phyloP scores from a whole-genome alignment of 2,329 filamentous ascomycete genomes.

The Coleophoma cylindrospora region DNA sequence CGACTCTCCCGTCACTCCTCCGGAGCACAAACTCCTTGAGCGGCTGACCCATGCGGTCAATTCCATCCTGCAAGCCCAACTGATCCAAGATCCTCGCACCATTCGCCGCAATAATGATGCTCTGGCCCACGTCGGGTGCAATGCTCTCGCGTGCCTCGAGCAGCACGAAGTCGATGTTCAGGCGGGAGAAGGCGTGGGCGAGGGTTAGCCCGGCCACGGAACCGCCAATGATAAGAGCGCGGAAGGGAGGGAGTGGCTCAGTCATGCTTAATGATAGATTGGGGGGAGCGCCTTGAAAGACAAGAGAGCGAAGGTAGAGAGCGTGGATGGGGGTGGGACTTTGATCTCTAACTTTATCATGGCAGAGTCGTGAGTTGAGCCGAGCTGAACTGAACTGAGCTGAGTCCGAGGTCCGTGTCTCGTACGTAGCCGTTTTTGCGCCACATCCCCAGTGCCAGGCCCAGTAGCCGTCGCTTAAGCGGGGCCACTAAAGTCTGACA shows the following conservation, averaged over 20 bases:
- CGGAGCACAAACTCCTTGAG: neutral
- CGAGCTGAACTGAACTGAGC: too few species aligned
- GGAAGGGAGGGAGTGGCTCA: neutral
- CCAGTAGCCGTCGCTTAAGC: too few species aligned
- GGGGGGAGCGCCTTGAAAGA: too few species aligned
- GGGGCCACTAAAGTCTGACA: too few species aligned
- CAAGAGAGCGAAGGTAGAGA: too few species aligned
- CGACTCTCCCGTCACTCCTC: neutral
- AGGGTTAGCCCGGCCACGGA: conserved; percentile 1
- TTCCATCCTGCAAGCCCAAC: conserved; percentile 27
- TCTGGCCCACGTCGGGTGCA: neutral
- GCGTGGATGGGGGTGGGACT: too few species aligned
- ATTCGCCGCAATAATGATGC: conserved; percentile 21
- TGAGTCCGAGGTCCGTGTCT: too few species aligned
- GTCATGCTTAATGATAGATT: too few species aligned
- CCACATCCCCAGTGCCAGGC: too few species aligned
- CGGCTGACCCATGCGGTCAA: neutral
- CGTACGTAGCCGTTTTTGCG: too few species aligned
- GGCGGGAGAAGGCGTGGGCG: conserved; percentile 2
- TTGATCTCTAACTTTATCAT: too few species aligned
- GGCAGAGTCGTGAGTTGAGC: too few species aligned
- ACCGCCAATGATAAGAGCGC: conserved; percentile 1
- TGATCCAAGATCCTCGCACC: conserved; percentile 42
- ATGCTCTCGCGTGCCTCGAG: neutral
- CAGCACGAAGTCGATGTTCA: conserved; percentile 4